Evolutionary conservation across 2,329 filamentous ascomycete genomes (phyloP), one percentile per base, ranked within the genome.

Genomic region (Pochonia chlamydosporia): DNA sequence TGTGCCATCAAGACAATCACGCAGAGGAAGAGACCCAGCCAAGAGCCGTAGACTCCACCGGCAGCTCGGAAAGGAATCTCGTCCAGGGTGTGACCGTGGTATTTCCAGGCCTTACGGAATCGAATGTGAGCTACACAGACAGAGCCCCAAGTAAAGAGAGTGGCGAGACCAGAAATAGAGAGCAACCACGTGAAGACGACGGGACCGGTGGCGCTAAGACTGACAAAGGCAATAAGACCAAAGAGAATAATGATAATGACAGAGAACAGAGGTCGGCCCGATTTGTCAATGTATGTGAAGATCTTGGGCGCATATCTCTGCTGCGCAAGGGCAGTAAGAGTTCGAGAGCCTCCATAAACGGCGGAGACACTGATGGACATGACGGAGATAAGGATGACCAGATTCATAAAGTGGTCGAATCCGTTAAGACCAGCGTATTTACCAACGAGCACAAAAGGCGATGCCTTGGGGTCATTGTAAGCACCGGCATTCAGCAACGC

Each of bases 41-140:
- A 86, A 2, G 81, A 85, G 42, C 85, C 85, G 16, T 67, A 70
- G 11, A 85, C 69, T 54, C 84, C 85, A 45, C 76, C 73, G 47
- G 75, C 68, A 11, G 81, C 78, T 43, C 66, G 63, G 70, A 83
- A 88, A 1, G 83, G 79, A n/a, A 88, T 74, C 63, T 87, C 83
- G 44, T 84, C 79, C 7, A 85, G 61, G 10, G 70, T 74, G 63
- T 78, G 81, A 33, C 81, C 81, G 50, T 84, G 74, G 26, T 67
- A 62, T 42, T 62, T 64, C 81, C 81, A 84, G 2, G 79, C 81
- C 18, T 60, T 58, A 40, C 81, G 79, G 73, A 84, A 85, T 42
- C 81, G 79, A 59, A 85, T 82, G 59, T 85, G 81, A 3, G 78
- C 74, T 14, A 81, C 59, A 60, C 79, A 83, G 56, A 85, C 80